A percentile compares a stretch with the other conserved stretches of the same genome.
These are phyloP conservation scores for Sicyos baderoa DNA, from an alignment of 306 rosid genomes.

Conservation along the genomic window DNA sequence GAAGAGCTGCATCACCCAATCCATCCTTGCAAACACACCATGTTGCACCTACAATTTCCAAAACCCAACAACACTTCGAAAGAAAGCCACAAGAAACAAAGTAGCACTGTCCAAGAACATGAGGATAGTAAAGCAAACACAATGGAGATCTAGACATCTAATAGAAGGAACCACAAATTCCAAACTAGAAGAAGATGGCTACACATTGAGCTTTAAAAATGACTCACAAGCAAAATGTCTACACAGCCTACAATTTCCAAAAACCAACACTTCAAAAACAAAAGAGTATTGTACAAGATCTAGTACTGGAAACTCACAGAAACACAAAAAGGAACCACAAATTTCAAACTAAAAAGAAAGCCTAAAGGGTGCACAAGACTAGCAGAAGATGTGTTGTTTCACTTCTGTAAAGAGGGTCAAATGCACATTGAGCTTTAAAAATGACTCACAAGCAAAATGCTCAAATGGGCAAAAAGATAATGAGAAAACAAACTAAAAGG, in stretches of 20 bases:
- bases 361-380: not conserved
- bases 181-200: not conserved
- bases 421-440: not conserved
- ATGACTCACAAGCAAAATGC: not conserved
- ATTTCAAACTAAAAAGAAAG: not conserved
- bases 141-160: slow-evolving; percentile 1
- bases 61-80: not conserved
- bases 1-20: slow-evolving; percentile 35
- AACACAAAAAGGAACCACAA: not conserved
- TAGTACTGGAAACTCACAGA: slow-evolving; percentile 7
- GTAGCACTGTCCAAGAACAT: not conserved
- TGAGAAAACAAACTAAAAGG: slow-evolving; percentile 1
- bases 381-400: not conserved
- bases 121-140: not conserved
- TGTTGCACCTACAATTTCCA: slow-evolving; percentile 35
- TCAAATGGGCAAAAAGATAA: not conserved
- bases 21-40: slow-evolving; percentile 87
- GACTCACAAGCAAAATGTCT: not conserved
- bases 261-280: too few species aligned
- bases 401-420: not conserved
- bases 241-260: too few species aligned
- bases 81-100: not conserved
- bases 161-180: not conserved
- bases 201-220: not conserved
- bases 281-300: slow-evolving; percentile 1